Percentiles rank a stretch among this genome's conserved stretches.
Evolutionary conservation across 164 flowering plant species (phyloP).

Genomic region (Pachysandra terminalis): DNA sequence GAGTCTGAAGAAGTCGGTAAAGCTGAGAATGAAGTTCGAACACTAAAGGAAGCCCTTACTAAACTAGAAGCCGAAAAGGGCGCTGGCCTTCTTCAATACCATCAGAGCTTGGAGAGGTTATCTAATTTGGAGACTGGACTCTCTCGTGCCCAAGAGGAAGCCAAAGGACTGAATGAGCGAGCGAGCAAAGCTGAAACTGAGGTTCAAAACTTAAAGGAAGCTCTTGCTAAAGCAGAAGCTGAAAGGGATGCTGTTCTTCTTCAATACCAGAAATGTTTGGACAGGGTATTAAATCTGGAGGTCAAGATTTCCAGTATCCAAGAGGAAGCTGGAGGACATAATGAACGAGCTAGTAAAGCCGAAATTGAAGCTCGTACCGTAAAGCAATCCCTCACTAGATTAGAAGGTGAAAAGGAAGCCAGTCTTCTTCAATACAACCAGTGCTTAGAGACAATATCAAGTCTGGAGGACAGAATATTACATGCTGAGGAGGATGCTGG

Average conservation of each 20-base stretch:
- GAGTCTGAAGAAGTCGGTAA: slow-evolving; percentile 29
- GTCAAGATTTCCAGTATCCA: slow-evolving; percentile 23
- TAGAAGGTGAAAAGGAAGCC: slow-evolving; percentile 46
- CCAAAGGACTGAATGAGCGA: slow-evolving; percentile 36
- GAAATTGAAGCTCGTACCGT: slow-evolving; percentile 40
- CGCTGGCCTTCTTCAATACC: slow-evolving; percentile 43
- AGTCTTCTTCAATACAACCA: slow-evolving; percentile 31
- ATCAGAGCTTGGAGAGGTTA: slow-evolving; percentile 45
- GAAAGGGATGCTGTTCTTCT: slow-evolving; percentile 50
- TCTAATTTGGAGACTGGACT: slow-evolving; percentile 49
- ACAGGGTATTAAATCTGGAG: slow-evolving; percentile 44
- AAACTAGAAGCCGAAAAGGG: slow-evolving; percentile 66
- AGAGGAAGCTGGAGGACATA: slow-evolving; percentile 29
- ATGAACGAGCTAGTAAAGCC: too few relatives aligned
- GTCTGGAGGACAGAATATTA: slow-evolving; percentile 38
- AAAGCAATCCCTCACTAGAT: slow-evolving; percentile 35
- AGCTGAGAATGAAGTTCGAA: slow-evolving; percentile 43
- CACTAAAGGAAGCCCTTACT: slow-evolving; percentile 49
- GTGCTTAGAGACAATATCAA: slow-evolving; percentile 37
- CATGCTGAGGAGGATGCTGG: slow-evolving; percentile 44
- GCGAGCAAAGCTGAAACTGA: slow-evolving; percentile 57
- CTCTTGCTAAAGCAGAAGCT: slow-evolving; percentile 36
- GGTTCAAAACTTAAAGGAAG: slow-evolving; percentile 38
- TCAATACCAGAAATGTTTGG: slow-evolving; percentile 47
- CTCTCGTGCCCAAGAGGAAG: slow-evolving; percentile 46